Evolutionary conservation across 352 stramenopile genomes (phyloP), one percentile per base, ranked within the genome.

Genomic region (Thalassiosira hispida): DNA sequence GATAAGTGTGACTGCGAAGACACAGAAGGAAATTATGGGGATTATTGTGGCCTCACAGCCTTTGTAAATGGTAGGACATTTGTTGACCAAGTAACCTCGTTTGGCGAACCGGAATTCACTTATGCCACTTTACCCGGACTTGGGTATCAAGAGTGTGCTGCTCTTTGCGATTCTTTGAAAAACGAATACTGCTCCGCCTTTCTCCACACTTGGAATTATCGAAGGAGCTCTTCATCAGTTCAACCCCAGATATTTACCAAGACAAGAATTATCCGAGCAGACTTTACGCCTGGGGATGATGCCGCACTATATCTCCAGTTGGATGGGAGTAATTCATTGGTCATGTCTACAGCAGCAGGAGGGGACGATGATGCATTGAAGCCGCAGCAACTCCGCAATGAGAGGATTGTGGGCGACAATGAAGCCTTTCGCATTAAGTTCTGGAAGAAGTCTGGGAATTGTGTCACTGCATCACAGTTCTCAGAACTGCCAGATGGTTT

Each of bases 31-130:
- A 23, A n/a, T n/a, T n/a, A 57, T 57, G 31, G 51, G 5, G 18
- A 51, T 3, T 63, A 67, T 47, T 11, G 18, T 12, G 35, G 33
- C 20, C 33, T 59, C 11, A 49, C 31, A 55, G 65, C 65, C 18
- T 74, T 53, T 38, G 65, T 74, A 3, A 74, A 74, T 64, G 65
- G 65, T 20, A 7, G 65, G 22, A 74, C 65, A 44, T 74, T 74
- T 55, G 29, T 74, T 46, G 65, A 74, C 40, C 65, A 74, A 23
- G 35, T 66, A 18, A 74, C 65, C n/a, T 66, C 33, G 51, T 74
- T 74, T 56, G 65, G 65, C 16, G 65, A 74, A 55, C 65, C 65
- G 23, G 65, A 74, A 53, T 40, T 20, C 29, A 63, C 35, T 12
- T 74, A 46, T 67, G 65, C 65, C 12, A 56, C 18, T 27, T 31